Evolutionary conservation across 163 green algal species (phyloP), one percentile per base, ranked within the genome.

Genomic region (Chlorella variabilis): DNA sequence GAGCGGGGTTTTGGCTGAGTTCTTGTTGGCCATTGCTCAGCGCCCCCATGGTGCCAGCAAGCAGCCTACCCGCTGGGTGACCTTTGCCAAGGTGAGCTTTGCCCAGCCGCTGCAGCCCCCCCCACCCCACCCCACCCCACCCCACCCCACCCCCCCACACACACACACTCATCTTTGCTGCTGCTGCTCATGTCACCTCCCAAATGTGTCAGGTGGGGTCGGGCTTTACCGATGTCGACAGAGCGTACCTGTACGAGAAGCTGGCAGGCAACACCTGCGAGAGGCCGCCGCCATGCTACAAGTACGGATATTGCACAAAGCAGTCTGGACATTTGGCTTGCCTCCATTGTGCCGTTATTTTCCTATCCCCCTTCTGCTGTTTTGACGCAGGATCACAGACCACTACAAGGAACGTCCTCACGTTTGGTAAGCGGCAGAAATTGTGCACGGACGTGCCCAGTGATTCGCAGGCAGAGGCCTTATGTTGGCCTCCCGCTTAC

Each of bases 271-370:
- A 76, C 69, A n/a, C 23, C 8, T 63, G 42, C 31, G 42, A 76
- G 17, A 15, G n/a, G 20, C 69, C 42, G 31, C 69, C 69, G 29
- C 17, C 69, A 42, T 76, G 69, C 69, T 76, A 76, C 69, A n/a
- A 48, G 69, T 76, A 42, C 25, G 69, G 5, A 3, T n/a, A n/a
- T n/a, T n/a, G n/a, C n/a, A n/a, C n/a, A n/a, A n/a, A n/a, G n/a
- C n/a, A n/a, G n/a, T n/a, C n/a, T n/a, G n/a, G n/a, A n/a, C n/a
- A n/a, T n/a, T n/a, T n/a, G n/a, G n/a, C n/a, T n/a, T n/a, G n/a
- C n/a, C n/a, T n/a, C n/a, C n/a, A n/a, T n/a, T n/a, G n/a, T n/a
- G n/a, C n/a, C n/a, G n/a, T n/a, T n/a, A n/a, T n/a, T n/a, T n/a
- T n/a, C n/a, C n/a, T n/a, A n/a, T n/a, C n/a, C n/a, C n/a, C n/a